These are phyloP conservation scores for Ceratocystis variospora DNA, from an alignment of 2,329 filamentous ascomycete species.

Conservation along the genomic window DNA sequence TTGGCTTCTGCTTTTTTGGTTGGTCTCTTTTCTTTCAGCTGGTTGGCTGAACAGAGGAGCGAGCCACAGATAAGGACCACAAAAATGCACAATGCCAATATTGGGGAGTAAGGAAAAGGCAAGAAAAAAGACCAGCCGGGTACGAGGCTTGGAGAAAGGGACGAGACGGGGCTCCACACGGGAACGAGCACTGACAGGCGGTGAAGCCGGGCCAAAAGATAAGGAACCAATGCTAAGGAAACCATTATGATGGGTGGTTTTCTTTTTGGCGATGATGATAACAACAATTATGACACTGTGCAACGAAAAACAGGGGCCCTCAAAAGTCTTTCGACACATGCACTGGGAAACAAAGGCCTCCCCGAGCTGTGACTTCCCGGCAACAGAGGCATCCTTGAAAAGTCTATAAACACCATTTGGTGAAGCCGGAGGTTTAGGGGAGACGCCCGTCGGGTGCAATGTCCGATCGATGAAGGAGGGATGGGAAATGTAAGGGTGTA, in stretches of 20 bases:
- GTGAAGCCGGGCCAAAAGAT: slow-evolving; percentile 5
- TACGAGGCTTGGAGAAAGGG: slow-evolving; percentile 4
- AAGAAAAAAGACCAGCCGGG: background rate
- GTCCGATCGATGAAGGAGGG: background rate
- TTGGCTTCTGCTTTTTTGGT: background rate
- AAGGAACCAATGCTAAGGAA: background rate
- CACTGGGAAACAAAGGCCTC: background rate
- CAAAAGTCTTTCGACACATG: background rate
- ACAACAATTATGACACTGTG: background rate
- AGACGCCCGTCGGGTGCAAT: background rate
- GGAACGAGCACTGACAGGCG: slow-evolving; percentile 6
- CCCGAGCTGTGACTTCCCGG: background rate
- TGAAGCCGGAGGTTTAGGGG: background rate
- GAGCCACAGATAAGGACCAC: background rate
- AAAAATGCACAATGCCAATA: slow-evolving; percentile 1
- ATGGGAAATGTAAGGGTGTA: background rate
- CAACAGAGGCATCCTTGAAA: background rate
- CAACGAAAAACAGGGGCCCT: slow-evolving; percentile 1
- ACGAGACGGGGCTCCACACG: slow-evolving; percentile 2
- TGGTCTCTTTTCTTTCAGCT: slow-evolving; percentile 2
- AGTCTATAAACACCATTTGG: background rate
- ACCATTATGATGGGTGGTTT: background rate
- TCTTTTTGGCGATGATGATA: background rate
- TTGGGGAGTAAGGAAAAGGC: background rate
- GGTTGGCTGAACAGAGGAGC: background rate